Percentiles rank a stretch among this genome's conserved stretches.
Evolutionary conservation across 1,284 basidiomycete species (phyloP).

Genomic region (Lignosus rhinocerotis): DNA sequence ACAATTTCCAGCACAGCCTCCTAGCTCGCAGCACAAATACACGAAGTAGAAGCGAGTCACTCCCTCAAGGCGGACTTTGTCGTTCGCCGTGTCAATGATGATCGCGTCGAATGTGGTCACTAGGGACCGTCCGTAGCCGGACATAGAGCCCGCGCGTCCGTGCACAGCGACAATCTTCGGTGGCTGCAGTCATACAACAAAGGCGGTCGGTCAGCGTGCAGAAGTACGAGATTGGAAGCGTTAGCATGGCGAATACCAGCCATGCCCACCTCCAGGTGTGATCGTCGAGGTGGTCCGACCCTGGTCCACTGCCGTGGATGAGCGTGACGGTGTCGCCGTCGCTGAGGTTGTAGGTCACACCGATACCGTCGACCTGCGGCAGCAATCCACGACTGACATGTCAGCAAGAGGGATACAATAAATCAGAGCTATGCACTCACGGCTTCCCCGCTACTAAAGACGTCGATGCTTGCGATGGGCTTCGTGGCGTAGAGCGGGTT

Average conservation of each 20-base stretch:
- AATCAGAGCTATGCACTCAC: not conserved
- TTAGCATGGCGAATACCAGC: no score
- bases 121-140: not conserved
- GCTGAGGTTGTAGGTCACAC: not conserved
- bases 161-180: not conserved
- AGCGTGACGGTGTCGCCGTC: not conserved
- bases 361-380: not conserved
- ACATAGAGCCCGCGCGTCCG: not conserved
- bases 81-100: not conserved
- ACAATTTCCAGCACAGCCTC: not conserved
- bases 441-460: not conserved
- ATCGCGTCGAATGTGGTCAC: not conserved
- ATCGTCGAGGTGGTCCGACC: not conserved
- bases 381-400: not conserved
- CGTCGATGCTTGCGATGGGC: not conserved
- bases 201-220: not conserved
- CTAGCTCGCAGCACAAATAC: no score
- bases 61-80: not conserved
- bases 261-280: not conserved
- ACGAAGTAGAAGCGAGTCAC: not conserved
- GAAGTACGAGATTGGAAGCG: not conserved
- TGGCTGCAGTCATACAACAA: not conserved
- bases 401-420: not conserved
- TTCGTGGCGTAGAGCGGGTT: not conserved
- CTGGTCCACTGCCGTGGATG: not conserved